Evolutionary conservation across 2,329 filamentous ascomycete species (phyloP).

Genomic region (Pseudogymnoascus sp.): DNA sequence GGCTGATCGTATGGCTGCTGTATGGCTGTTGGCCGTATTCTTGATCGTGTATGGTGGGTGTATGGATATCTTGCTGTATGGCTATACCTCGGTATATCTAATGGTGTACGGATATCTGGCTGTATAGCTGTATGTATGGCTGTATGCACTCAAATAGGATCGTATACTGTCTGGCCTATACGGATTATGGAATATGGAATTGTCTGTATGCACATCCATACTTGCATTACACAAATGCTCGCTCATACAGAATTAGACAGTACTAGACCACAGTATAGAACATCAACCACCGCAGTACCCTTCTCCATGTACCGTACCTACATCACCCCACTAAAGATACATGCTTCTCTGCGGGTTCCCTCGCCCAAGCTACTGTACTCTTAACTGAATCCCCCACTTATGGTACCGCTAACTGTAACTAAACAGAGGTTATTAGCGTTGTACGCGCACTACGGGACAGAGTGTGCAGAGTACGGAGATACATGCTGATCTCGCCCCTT

Average conservation of each 20-base stretch:
- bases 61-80: background rate
- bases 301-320: background rate
- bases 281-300: background rate
- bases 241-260: too few species aligned
- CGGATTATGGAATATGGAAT: too few species aligned
- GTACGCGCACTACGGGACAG: too few species aligned
- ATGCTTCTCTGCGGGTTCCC: background rate
- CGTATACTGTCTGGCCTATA: too few species aligned
- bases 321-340: background rate
- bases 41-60: too few species aligned
- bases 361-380: background rate
- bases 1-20: background rate
- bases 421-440: too few species aligned
- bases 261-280: too few species aligned
- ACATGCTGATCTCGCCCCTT: too few species aligned
- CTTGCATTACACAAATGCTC: too few species aligned
- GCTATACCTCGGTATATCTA: background rate
- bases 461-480: too few species aligned
- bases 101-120: background rate
- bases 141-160: background rate
- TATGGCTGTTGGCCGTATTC: too few species aligned
- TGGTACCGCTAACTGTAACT: background rate
- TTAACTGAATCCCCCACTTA: background rate
- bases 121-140: background rate
- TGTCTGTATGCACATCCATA: too few species aligned